Conservation (phyloP, 1,284 basidiomycete genomes). For the Trametes hirsuta region DNA sequence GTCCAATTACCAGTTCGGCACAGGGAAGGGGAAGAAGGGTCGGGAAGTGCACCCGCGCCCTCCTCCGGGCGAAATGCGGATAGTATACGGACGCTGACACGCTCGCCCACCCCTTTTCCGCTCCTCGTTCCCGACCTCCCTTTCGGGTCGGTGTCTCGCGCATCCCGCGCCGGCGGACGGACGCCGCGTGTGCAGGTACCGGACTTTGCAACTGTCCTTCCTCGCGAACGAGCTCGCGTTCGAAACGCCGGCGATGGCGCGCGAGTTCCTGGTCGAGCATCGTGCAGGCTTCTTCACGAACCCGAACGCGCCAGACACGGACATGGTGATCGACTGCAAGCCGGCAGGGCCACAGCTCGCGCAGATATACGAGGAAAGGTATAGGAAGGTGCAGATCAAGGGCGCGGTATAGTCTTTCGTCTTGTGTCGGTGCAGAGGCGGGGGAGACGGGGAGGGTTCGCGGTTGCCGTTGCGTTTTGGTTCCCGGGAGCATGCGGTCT, state of each 20-base stretch:
- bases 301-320: slow-evolving; percentile 56
- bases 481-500: background rate
- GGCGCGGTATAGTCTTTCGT: slow-evolving; percentile 47
- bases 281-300: slow-evolving; percentile 73
- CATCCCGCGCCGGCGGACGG: background rate
- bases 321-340: slow-evolving; percentile 74
- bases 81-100: background rate
- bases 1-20: background rate
- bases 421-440: background rate
- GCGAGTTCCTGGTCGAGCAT: slow-evolving; percentile 76
- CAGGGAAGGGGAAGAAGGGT: background rate
- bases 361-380: slow-evolving; percentile 72
- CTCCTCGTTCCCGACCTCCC: background rate
- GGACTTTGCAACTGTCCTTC: slow-evolving; percentile 76
- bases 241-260: slow-evolving; percentile 65
- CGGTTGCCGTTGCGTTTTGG: background rate
- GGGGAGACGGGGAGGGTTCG: background rate
- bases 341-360: slow-evolving; percentile 53
- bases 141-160: background rate
- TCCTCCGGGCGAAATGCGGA: background rate
- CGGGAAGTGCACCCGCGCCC: background rate
- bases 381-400: slow-evolving; percentile 75
- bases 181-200: slow-evolving; percentile 60
- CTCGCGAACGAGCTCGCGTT: slow-evolving; percentile 86
- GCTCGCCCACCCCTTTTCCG: background rate